Evolutionary conservation across 768 basidiomycete genomes (phyloP), one percentile per base, ranked within the genome.

Genomic region (Tylopilus intermedius): DNA sequence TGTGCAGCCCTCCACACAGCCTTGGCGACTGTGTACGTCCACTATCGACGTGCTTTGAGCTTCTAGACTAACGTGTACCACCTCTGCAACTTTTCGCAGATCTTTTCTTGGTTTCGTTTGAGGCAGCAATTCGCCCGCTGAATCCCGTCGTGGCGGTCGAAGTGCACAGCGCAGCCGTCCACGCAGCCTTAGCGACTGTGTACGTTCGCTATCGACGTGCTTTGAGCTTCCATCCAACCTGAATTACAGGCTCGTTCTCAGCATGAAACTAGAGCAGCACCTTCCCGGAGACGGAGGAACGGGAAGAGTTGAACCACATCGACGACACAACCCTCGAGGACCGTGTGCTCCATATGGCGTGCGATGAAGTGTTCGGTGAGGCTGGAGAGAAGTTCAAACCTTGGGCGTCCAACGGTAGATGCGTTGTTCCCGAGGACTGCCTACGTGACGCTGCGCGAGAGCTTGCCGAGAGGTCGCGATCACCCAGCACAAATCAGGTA

Each of bases 371-470:
- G 38, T 86, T 74, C 56, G 73, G 80, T 61, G 80, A 80, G 62
- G 81, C 68, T 21, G 85, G 77, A 5, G 58, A 70, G 42, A 76
- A 72, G 45, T 88, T 81, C 79, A 80, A 76, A 58, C 86, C 88
- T 8, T 85, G 88, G 89, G 84, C 87, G 0, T 77, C 76, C 64
- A 92, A 91, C 43, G 88, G 81, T 0, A 81, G 81, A 55, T 80
- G 90, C 3, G 75, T 91, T 56, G 90, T 94, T 5, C 91, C 90
- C 0, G 88, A 86, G 74, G 93, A 94, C 67, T 96, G 91, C 63
- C 82, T 96, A 65, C 79, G 90, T 45, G 93, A 94, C 71, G 92
- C 92, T 1, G 92, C 90, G 2, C 80, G 88, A 27, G 92, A 95
- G 64, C 75, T 95, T 49, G 73, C 80, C 2, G 86, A 88, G 67